Evolutionary conservation across 1,284 basidiomycete species (phyloP), one percentile per base, ranked within the genome.

Genomic region (Ganoderma lucidum): DNA sequence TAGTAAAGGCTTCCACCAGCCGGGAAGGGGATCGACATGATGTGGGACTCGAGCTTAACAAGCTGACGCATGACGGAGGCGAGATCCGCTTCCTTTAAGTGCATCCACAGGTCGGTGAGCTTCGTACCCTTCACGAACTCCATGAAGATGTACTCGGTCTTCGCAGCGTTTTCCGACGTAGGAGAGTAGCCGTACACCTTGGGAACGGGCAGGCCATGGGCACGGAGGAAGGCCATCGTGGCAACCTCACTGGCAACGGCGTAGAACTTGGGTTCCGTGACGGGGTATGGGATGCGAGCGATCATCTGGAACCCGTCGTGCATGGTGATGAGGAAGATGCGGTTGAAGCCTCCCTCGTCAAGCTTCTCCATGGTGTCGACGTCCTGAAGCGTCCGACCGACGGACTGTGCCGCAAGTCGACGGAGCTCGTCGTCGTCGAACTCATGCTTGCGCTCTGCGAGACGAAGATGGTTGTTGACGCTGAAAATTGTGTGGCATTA

Each of bases 61-160:
- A 87, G 77, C 74, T 87, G 83, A 63, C 80, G 80, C 70, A 81
- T 70, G 78, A 87, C 62, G 0, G 83, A 86, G 71, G 75, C 69
- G 76, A 88, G 75, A 19, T 86, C 83, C 71, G 3, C 5, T 76
- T 84, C 83, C 76, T 71, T 75, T 10, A 87, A 78, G 4, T 81
- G 74, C 35, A 78, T 15, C 84, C 84, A 88, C 58, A 86, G 65
- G 67, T 88, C 81, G 76, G 78, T 83, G 12, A 87, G 74, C 10
- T 81, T 83, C 0, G 80, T 81, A 65, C 85, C 86, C 77, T 70
- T 58, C 0, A 87, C 65, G 70, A 81, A 86, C 70, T 87, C 82
- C 86, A 87, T 87, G 65, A 88, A 83, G 55, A 87, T 85, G 71
- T 86, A 87, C 77, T 85, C 83, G 0, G 85, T 88, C 76, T 78